Base-by-base conservation (phyloP, 192 early-diverging fungal species). In the Coemansia sp. region DNA sequence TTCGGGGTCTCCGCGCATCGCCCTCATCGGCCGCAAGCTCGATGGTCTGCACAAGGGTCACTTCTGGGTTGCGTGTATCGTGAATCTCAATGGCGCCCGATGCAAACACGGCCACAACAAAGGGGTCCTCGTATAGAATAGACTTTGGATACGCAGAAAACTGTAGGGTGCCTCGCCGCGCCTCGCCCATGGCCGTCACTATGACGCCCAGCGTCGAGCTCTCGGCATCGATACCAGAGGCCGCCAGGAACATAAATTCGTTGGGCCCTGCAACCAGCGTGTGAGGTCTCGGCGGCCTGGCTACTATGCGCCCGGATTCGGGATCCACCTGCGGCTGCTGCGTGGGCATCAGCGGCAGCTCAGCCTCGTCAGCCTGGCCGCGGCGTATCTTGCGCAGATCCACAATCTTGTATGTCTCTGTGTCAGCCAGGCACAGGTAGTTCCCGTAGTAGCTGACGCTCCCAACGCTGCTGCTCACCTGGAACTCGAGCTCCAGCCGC, bases 231-330 rank as follows among this genome's bases (percentile, higher is more conserved):
- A 59, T 61, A 13, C 60, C 65, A 3, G 72, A 75, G 15, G 64
- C 26, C 23, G 72, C 66, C 44, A 75, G 49, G 17, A 75, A 67
- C 72, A 75, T 67, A 34, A 75, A 75, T 52, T 75, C 72, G 49
- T 60, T 46, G 14, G 60, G 48, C 0, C 72, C 72, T 2, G 66
- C 72, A 1, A 75, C 72, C 48, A 75, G 55, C 15, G 72, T 75
- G 32, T 58, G 64, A 1, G 72, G 72, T 4, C 72, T 59, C 22
- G 72, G 72, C 20, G 72, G 72, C 6, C 72, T 48, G 19, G 66
- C 48, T 15, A 64, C 34, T n/a, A n/a, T n/a, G 3, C 46, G 37
- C 0, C 72, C 72, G 5, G 59, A 52, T 5, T 52, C 52, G 0
- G 62, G 39, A 46, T 75, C 72, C 11, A 7, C 52, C 9, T 33